Evolutionary conservation across 1,284 basidiomycete genomes (phyloP).

Genomic region (Coriolopsis trogii): DNA sequence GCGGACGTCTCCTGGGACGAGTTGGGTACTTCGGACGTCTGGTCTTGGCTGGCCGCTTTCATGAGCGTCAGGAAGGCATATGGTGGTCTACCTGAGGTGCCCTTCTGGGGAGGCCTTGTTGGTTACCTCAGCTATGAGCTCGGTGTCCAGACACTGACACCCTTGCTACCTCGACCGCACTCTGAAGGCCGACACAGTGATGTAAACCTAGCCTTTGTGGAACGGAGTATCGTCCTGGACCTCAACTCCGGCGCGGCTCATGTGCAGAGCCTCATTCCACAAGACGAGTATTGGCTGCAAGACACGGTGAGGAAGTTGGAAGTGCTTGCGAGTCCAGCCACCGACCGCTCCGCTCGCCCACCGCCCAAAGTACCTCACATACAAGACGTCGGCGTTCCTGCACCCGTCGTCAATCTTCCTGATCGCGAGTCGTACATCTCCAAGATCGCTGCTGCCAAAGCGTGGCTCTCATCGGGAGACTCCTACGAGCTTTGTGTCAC

Average conservation of each 20-base stretch:
- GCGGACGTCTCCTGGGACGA: conserved; percentile 23
- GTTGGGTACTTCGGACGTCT: conserved; percentile 54
- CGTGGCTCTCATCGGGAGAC: conserved; percentile 82
- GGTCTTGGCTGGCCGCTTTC: conserved; percentile 73
- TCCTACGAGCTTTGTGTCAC: conserved; percentile 98
- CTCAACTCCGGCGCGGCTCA: conserved; percentile 47
- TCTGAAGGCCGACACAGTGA: conserved; percentile 54
- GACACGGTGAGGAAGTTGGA: conserved; percentile 38
- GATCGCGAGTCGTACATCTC: conserved; percentile 66
- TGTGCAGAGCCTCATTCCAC: conserved; percentile 63
- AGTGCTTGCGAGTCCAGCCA: conserved; percentile 1
- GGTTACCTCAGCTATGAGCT: conserved; percentile 78
- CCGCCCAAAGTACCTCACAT: conserved; percentile 5
- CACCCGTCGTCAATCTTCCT: conserved; percentile 50
- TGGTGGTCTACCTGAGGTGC: conserved; percentile 53
- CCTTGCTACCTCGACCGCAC: conserved; percentile 37
- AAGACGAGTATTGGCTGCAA: conserved; percentile 63
- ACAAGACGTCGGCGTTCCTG: conserved; percentile 5
- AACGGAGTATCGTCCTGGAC: conserved; percentile 76
- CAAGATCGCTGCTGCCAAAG: conserved; percentile 76
- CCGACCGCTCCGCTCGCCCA: neutral
- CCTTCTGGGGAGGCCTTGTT: conserved; percentile 81
- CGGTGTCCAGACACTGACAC: conserved; percentile 55
- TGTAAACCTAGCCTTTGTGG: conserved; percentile 73
- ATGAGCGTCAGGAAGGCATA: conserved; percentile 53